A percentile compares a stretch with the other conserved stretches of the same genome.
phyloP scores from a whole-genome alignment of 2,329 filamentous ascomycete species.

The Ophiostoma sp. region DNA sequence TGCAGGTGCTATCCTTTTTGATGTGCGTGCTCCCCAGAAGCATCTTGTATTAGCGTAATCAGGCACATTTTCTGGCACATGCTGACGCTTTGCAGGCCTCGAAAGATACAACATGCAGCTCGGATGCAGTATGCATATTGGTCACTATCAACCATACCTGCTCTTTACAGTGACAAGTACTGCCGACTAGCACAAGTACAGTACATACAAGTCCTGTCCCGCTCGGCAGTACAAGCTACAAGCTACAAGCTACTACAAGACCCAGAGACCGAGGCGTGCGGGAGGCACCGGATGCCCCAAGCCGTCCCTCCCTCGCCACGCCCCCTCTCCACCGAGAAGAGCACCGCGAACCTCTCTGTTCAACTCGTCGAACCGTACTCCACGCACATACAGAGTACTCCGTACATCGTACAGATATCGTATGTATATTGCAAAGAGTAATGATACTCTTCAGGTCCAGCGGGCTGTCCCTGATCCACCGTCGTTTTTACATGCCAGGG shows the following conservation, averaged over 20 bases:
- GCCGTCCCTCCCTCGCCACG: conserved; percentile 1
- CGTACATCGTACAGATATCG: too few species aligned
- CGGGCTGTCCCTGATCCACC: conserved; percentile 13
- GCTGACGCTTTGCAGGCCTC: not conserved
- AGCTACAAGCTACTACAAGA: not conserved
- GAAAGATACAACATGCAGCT: not conserved
- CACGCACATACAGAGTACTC: too few species aligned
- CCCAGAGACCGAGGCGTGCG: conserved; percentile 5
- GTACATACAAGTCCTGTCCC: not conserved
- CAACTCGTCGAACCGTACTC: not conserved
- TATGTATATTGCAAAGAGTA: not conserved
- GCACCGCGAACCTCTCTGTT: not conserved
- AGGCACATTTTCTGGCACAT: not conserved
- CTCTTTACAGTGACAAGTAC: not conserved
- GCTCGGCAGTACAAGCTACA: not conserved
- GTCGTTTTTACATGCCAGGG: conserved; percentile 14
- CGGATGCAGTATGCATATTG: not conserved
- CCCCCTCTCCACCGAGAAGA: conserved; percentile 6
- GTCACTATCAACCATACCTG: not conserved
- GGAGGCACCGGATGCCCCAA: conserved; percentile 7
- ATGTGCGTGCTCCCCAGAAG: not conserved
- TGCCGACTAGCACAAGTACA: not conserved
- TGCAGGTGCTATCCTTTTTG: not conserved
- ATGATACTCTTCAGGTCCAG: not conserved
- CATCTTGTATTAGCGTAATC: not conserved